A percentile compares a stretch with the other conserved stretches of the same genome.
Conservation (phyloP, 2,329 filamentous ascomycete species). For the Penicillium fuscoglaucum region DNA sequence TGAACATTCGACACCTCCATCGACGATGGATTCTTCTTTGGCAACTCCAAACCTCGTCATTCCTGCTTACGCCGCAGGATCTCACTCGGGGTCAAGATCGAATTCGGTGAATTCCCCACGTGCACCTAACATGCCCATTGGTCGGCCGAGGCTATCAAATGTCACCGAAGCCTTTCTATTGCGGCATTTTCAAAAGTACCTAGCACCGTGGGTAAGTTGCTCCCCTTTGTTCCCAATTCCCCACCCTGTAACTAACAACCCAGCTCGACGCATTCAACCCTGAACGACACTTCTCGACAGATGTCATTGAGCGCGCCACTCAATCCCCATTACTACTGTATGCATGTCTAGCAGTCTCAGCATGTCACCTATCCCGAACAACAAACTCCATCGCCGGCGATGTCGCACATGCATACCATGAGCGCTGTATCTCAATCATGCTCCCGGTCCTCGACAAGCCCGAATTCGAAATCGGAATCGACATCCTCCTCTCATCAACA, state of each 20-base stretch:
- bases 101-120: constrained; percentile 20
- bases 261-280: constrained; percentile 38
- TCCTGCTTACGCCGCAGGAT: constrained; percentile 11
- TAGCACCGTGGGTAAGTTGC: constrained; percentile 34
- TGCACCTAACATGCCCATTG: constrained; percentile 22
- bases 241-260: neutral
- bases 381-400: constrained; percentile 30
- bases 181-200: constrained; percentile 35
- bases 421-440: constrained; percentile 39
- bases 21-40: constrained; percentile 24
- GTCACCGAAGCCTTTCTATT: constrained; percentile 38
- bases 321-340: constrained; percentile 35
- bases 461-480: constrained; percentile 33
- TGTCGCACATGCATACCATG: constrained; percentile 37
- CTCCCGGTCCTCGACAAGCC: constrained; percentile 35
- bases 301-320: constrained; percentile 35
- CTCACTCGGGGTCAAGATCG: constrained; percentile 17
- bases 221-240: neutral
- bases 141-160: constrained; percentile 28
- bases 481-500: constrained; percentile 37
- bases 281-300: constrained; percentile 32
- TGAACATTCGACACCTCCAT: constrained; percentile 30
- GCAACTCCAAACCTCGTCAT: constrained; percentile 15
- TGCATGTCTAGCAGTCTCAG: constrained; percentile 37
- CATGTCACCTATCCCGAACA: constrained; percentile 36